These are phyloP conservation scores for Boeremia exigua DNA, from an alignment of 2,329 filamentous ascomycete genomes.

Conservation along the genomic window DNA sequence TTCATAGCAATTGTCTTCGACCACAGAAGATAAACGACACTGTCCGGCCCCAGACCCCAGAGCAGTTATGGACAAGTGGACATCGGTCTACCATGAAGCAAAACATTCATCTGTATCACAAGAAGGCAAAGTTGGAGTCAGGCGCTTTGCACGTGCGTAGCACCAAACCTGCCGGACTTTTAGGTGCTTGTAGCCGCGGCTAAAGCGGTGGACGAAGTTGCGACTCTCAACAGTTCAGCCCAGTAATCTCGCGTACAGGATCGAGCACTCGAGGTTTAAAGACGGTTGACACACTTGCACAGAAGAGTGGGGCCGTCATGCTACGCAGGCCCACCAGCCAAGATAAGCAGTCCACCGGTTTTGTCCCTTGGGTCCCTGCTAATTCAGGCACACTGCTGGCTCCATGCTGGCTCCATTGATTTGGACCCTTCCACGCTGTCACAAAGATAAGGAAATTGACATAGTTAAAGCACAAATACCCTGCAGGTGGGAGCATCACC, in stretches of 20 bases:
- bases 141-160: background rate
- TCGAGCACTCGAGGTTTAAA: constrained; percentile 1
- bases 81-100: background rate
- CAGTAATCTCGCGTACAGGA: constrained; percentile 1
- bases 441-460: background rate
- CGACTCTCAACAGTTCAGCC: background rate
- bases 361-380: background rate
- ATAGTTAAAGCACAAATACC: background rate
- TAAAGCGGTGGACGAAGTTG: constrained; percentile 3
- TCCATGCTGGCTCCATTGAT: background rate
- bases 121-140: background rate
- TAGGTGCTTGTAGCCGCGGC: constrained; percentile 4
- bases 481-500: background rate
- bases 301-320: constrained; percentile 5
- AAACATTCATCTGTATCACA: background rate
- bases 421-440: background rate
- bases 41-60: background rate
- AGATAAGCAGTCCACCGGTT: constrained; percentile 5
- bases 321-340: constrained; percentile 12
- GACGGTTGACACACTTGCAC: constrained; percentile 14
- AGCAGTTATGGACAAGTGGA: too few species aligned
- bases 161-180: background rate
- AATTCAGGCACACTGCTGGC: background rate
- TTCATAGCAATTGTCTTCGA: too few species aligned
- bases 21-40: background rate